These are phyloP conservation scores for Colletotrichum cereale DNA, from an alignment of 2,329 filamentous ascomycete genomes.

Conservation along the genomic window DNA sequence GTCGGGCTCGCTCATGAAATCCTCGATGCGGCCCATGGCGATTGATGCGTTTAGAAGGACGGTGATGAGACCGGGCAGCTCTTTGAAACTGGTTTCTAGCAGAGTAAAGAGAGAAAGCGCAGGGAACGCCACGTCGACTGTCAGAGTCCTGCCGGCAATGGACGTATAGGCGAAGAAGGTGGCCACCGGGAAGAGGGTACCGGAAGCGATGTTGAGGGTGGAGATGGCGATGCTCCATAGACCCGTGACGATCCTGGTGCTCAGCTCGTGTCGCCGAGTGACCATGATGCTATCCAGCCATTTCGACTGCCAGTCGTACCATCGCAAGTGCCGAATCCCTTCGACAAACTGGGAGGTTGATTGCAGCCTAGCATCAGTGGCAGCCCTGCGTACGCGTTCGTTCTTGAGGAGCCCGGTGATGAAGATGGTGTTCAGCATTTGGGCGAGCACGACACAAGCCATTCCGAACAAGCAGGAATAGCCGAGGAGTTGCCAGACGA, in stretches of 20 bases:
- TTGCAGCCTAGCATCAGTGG: conserved; percentile 84
- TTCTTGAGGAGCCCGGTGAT: conserved; percentile 75
- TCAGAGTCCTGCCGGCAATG: conserved; percentile 74
- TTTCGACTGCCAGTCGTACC: conserved; percentile 85
- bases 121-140: conserved; percentile 87
- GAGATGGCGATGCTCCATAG: conserved; percentile 73
- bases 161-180: conserved; percentile 87
- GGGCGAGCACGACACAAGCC: conserved; percentile 75
- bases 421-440: conserved; percentile 76
- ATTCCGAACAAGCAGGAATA: conserved; percentile 83
- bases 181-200: conserved; percentile 81
- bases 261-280: conserved; percentile 75
- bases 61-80: conserved; percentile 81
- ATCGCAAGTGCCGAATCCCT: conserved; percentile 82
- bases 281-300: conserved; percentile 80
- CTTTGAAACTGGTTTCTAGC: conserved; percentile 79
- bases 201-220: conserved; percentile 78
- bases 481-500: conserved; percentile 84
- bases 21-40: conserved; percentile 83
- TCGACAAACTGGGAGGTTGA: conserved; percentile 89
- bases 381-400: conserved; percentile 77
- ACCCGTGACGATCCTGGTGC: conserved; percentile 72
- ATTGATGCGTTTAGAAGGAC: conserved; percentile 85
- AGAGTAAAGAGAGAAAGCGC: conserved; percentile 84
- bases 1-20: conserved; percentile 88